Conservation (phyloP, 2,329 filamentous ascomycete genomes). For the Colletotrichum musae region DNA sequence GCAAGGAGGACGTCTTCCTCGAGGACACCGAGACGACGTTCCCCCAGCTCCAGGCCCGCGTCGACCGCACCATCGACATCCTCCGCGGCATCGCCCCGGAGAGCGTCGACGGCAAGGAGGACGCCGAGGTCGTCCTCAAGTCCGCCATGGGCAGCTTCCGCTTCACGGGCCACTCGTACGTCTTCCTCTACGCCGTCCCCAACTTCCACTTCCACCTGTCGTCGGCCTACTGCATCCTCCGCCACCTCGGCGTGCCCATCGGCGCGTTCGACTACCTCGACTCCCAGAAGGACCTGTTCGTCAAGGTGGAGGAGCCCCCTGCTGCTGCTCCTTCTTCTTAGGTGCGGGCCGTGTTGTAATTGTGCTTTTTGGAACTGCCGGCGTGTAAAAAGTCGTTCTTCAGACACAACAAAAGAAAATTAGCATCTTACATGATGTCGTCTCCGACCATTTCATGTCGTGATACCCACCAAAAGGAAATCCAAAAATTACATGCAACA, state of each 20-base stretch:
- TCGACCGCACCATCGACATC: constrained; percentile 45
- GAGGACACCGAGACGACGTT: constrained; percentile 41
- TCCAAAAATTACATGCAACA: constrained; percentile 12
- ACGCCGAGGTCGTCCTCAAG: constrained; percentile 45
- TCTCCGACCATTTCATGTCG: neutral
- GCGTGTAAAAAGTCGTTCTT: neutral
- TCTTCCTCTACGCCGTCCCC: constrained; percentile 62
- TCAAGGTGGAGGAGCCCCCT: constrained; percentile 19
- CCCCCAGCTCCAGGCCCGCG: constrained; percentile 30
- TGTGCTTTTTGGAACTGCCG: neutral
- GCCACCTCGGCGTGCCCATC: constrained; percentile 69
- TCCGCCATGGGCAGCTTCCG: constrained; percentile 45
- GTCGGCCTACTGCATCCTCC: constrained; percentile 70
- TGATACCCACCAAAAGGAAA: neutral
- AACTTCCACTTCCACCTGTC: constrained; percentile 74
- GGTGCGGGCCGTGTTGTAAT: neutral
- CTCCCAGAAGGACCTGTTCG: constrained; percentile 26
- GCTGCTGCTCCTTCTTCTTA: neutral
- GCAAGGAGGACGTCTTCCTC: constrained; percentile 31
- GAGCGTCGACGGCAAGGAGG: constrained; percentile 42
- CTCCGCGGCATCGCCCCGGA: constrained; percentile 48
- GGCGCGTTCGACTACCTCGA: constrained; percentile 69
- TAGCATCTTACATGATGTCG: neutral
- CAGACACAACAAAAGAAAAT: neutral
- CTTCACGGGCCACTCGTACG: constrained; percentile 56